These are phyloP conservation scores for Blepharisma japonicum DNA, from an alignment of 73 alveolate genomes.

Conservation along the genomic window DNA sequence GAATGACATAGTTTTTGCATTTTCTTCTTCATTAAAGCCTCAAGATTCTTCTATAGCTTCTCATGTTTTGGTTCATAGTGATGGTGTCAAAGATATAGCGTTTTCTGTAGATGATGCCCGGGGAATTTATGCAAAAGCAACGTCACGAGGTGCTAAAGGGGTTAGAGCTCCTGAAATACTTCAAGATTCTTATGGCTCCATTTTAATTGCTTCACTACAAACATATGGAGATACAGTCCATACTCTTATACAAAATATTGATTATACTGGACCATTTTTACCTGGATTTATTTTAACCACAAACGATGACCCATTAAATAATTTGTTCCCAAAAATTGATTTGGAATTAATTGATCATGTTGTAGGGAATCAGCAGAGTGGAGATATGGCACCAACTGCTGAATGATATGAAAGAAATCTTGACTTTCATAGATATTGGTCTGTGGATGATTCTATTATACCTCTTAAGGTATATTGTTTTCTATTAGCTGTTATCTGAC, in stretches of 20 bases:
- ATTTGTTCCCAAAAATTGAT: constrained; percentile 47
- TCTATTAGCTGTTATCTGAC: too few species aligned
- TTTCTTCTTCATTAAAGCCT: constrained; percentile 70
- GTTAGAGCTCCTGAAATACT: constrained; percentile 71
- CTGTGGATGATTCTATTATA: constrained; percentile 83
- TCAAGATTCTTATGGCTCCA: constrained; percentile 69
- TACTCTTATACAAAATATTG: constrained; percentile 72
- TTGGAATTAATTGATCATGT: constrained; percentile 68
- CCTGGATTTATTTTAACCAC: constrained; percentile 74
- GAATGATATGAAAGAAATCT: constrained; percentile 85
- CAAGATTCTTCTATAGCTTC: constrained; percentile 56
- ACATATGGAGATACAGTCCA: constrained; percentile 88
- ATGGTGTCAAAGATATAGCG: constrained; percentile 88
- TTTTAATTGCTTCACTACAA: constrained; percentile 74
- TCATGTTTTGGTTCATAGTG: constrained; percentile 70
- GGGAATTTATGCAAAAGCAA: constrained; percentile 76
- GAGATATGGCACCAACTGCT: constrained; percentile 72
- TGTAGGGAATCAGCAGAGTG: constrained; percentile 85
- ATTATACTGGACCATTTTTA: constrained; percentile 79
- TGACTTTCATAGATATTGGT: constrained; percentile 89
- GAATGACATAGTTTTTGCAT: constrained; percentile 56
- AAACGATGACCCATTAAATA: constrained; percentile 57
- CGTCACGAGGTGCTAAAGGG: constrained; percentile 76
- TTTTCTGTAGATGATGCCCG: constrained; percentile 77
- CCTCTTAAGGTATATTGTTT: too few species aligned